Percentiles rank a stretch among this genome's conserved stretches.
Conservation (phyloP, 805 yeast genomes). For the Ogataea pilisensis region DNA sequence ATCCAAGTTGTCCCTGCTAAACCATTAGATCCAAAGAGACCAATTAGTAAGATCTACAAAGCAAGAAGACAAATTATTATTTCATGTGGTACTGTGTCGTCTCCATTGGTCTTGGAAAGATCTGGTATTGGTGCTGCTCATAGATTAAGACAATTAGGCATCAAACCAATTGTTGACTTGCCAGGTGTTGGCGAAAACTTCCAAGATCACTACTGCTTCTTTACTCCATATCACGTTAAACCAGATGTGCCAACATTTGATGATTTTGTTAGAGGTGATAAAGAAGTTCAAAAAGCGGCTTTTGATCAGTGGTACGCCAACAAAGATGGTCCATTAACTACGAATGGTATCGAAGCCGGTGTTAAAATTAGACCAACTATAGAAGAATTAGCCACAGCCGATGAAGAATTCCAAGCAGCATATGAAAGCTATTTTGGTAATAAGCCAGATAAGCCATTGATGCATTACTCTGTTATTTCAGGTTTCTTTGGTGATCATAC, state of each 20-base stretch:
- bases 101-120: constrained; percentile 44
- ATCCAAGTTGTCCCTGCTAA: constrained; percentile 23
- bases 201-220: constrained; percentile 31
- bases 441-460: constrained; percentile 30
- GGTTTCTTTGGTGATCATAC: constrained; percentile 31
- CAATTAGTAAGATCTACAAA: constrained; percentile 18
- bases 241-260: constrained; percentile 27
- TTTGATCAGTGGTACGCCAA: constrained; percentile 29
- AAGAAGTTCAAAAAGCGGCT: constrained; percentile 23
- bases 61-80: constrained; percentile 45
- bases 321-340: constrained; percentile 29
- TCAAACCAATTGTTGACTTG: constrained; percentile 28
- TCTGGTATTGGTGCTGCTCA: constrained; percentile 40
- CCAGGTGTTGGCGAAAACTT: constrained; percentile 31
- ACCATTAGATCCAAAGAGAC: constrained; percentile 17
- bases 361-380: constrained; percentile 30
- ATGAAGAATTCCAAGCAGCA: constrained; percentile 23
- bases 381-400: constrained; percentile 25
- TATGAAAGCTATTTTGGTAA: constrained; percentile 25
- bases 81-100: constrained; percentile 43
- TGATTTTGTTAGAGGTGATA: constrained; percentile 28
- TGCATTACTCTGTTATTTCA: constrained; percentile 29
- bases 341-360: constrained; percentile 31
- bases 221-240: constrained; percentile 27
- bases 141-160: constrained; percentile 26